Evolutionary conservation across 2,329 filamentous ascomycete genomes (phyloP), one percentile per base, ranked within the genome.

Genomic region (Fusarium decemcellulare): DNA sequence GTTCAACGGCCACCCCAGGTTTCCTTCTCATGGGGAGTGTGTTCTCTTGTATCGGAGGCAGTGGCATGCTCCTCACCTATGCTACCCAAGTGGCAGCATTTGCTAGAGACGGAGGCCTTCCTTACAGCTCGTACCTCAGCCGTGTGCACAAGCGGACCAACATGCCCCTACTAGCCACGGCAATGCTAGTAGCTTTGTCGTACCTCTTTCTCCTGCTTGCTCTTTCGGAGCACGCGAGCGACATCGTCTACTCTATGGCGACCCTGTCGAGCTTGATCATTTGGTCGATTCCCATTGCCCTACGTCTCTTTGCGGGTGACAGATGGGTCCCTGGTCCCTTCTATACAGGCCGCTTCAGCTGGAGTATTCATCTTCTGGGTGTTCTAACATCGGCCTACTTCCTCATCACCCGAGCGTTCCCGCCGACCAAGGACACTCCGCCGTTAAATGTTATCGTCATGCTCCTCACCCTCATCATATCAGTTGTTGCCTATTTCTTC

Each of bases 281-380:
- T 14, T 48, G 36, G 32, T 16, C 18, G 5, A 2, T 23, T 5
- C 54, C 54, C 12, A 50, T 58, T 2, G 9, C 12, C 6, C 34
- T 58, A 8, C 34, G 54, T 6, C 9, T 50, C 15, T 42, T 58
- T 32, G 43, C 54, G 5, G 54, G 54, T 4, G 54, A 58, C 18
- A 27, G 54, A n/a, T 58, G 46, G 18, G 44, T 58, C 5, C 54
- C 54, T 18, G 54, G 54, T 5, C 54, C 54, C 8, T 47, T 47
- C 11, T 23, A 57, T 23, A 34, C 29, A 11, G 53, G 53, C 6
- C 18, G 16, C n/a, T 57, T 57, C 29, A 57, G 53, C 37, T n/a
- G n/a, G 12, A 15, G 14, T n/a, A 15, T 40, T 8, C 37, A 40
- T 15, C 37, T 40, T n/a, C n/a, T 15, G 14, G 37, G 14, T n/a